Conservation (phyloP, 192 early-diverging fungal species). For the Chytriomyces confervae region DNA sequence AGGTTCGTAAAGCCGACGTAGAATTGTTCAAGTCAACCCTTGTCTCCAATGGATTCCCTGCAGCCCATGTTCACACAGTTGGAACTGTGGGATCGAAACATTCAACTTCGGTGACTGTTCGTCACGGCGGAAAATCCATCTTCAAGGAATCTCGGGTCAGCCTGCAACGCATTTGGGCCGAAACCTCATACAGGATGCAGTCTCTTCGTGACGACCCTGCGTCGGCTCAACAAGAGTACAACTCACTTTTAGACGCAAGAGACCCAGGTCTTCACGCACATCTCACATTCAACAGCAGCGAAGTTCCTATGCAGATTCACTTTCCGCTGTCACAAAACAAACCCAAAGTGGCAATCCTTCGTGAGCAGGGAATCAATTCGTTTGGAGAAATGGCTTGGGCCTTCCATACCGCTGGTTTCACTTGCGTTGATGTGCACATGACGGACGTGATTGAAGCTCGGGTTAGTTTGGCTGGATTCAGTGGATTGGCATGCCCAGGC, state of each 20-base stretch:
- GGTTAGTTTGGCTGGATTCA: conserved; percentile 69
- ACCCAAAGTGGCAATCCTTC: conserved; percentile 91
- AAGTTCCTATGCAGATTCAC: conserved; percentile 40
- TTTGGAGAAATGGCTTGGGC: conserved; percentile 95
- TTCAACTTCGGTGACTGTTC: conserved; percentile 54
- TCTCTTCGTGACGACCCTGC: conserved; percentile 85
- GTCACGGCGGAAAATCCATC: conserved; percentile 50
- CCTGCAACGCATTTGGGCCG: conserved; percentile 85
- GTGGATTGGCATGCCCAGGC: conserved; percentile 92
- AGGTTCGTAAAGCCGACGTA: conserved; percentile 70
- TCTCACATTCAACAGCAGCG: conserved; percentile 78
- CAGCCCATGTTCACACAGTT: conserved; percentile 59
- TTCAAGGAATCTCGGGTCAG: conserved; percentile 64
- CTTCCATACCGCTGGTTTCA: conserved; percentile 93
- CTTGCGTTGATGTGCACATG: conserved; percentile 97
- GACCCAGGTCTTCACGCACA: conserved; percentile 82
- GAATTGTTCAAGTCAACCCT: conserved; percentile 60
- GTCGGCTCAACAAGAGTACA: conserved; percentile 85
- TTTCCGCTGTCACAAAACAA: conserved; percentile 34
- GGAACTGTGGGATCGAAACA: conserved; percentile 41
- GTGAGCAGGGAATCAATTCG: conserved; percentile 98
- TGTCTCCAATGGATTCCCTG: conserved; percentile 60
- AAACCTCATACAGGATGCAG: conserved; percentile 93
- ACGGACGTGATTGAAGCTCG: conserved; percentile 77
- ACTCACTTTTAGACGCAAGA: conserved; percentile 65